phyloP scores from a whole-genome alignment of 2,329 filamentous ascomycete species.

The Phaeosphaeriaceae sp. region DNA sequence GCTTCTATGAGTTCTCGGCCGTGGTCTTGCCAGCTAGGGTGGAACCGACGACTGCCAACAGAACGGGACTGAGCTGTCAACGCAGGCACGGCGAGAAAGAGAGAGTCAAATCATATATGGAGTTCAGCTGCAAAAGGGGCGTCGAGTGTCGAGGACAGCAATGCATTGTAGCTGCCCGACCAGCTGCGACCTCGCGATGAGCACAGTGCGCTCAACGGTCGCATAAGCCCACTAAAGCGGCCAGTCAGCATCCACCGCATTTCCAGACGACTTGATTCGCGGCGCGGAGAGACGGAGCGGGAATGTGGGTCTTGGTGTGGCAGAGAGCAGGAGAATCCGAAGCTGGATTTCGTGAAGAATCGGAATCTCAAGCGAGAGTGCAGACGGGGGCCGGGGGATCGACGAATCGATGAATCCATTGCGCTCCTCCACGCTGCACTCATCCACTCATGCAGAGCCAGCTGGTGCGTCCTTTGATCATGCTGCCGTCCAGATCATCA shows the following conservation, averaged over 20 bases:
- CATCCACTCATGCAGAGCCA: background rate
- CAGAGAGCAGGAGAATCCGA: conserved; percentile 3
- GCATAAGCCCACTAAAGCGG: conserved; percentile 11
- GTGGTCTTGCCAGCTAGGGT: conserved; percentile 20
- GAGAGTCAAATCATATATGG: conserved; percentile 11
- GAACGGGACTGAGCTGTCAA: conserved; percentile 20
- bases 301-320: conserved; percentile 14
- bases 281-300: conserved; percentile 18
- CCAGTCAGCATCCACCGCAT: conserved; percentile 19
- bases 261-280: conserved; percentile 18
- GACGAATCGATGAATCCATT: conserved; percentile 10
- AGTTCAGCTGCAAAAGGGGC: conserved; percentile 17
- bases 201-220: conserved; percentile 13
- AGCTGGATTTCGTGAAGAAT: conserved; percentile 4
- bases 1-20: conserved; percentile 31
- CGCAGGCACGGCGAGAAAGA: conserved; percentile 15
- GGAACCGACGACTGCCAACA: conserved; percentile 13
- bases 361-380: conserved; percentile 1
- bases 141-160: conserved; percentile 2
- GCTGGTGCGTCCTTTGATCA: background rate
- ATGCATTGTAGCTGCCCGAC: conserved; percentile 14
- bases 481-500: background rate
- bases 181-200: conserved; percentile 7
- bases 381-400: conserved; percentile 12
- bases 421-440: conserved; percentile 10